Conservation (phyloP, 805 yeast species). For the Kregervanrija pseudodelftensis region DNA sequence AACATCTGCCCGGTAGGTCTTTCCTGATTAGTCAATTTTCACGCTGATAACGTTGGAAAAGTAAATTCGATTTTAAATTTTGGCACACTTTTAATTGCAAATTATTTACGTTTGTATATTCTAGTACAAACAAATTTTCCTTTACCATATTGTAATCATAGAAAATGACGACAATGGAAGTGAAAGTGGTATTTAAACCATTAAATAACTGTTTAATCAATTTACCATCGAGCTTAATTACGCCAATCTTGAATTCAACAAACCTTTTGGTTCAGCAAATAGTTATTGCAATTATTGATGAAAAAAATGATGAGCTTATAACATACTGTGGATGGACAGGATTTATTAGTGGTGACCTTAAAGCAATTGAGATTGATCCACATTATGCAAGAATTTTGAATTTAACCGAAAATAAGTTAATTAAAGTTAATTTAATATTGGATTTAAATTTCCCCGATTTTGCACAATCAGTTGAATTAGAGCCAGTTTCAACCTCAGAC, state of each 20-base stretch:
- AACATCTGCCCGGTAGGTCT: too few relatives aligned
- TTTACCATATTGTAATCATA: background rate
- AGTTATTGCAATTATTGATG: slow-evolving; percentile 25
- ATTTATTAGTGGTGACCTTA: slow-evolving; percentile 14
- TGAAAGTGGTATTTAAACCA: slow-evolving; percentile 16
- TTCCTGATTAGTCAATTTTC: too few relatives aligned
- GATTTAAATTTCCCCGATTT: slow-evolving; percentile 37
- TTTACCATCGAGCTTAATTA: slow-evolving; percentile 30
- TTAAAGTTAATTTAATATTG: slow-evolving; percentile 40
- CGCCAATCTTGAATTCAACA: slow-evolving; percentile 30
- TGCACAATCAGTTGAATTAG: slow-evolving; percentile 54
- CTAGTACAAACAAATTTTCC: too few relatives aligned
- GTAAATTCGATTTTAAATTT: too few relatives aligned
- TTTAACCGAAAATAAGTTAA: slow-evolving; percentile 34
- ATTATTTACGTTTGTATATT: too few relatives aligned
- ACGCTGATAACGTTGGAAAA: too few relatives aligned
- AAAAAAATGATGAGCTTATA: slow-evolving; percentile 10
- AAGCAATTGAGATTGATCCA: slow-evolving; percentile 56
- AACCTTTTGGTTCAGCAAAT: slow-evolving; percentile 34
- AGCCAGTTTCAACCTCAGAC: slow-evolving; percentile 70
- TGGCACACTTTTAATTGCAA: too few relatives aligned
- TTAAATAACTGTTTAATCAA: slow-evolving; percentile 29
- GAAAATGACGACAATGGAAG: slow-evolving; percentile 18
- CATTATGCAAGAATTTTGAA: slow-evolving; percentile 48
- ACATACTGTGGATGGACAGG: slow-evolving; percentile 27